A percentile compares a stretch with the other conserved stretches of the same genome.
phyloP scores from a whole-genome alignment of 1,284 basidiomycete species.

The Ustilago crameri region DNA sequence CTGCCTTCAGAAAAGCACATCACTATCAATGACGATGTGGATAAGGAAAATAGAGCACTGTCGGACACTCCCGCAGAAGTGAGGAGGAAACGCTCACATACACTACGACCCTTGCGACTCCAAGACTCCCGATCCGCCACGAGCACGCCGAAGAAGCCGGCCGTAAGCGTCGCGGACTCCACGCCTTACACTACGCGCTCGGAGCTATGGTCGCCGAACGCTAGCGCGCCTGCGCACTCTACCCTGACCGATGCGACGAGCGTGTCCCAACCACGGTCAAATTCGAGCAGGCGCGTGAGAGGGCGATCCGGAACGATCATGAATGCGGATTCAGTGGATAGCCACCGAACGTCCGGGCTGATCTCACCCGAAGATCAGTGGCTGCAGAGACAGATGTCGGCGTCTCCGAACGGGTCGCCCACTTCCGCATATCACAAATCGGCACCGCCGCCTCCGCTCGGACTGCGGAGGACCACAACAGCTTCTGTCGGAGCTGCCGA shows the following conservation, averaged over 20 bases:
- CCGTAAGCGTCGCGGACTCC: slow-evolving; percentile 15
- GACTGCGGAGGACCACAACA: too few relatives aligned
- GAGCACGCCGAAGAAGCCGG: slow-evolving; percentile 4
- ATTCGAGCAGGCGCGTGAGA: background rate
- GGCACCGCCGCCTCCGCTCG: too few relatives aligned
- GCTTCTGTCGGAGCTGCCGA: too few relatives aligned
- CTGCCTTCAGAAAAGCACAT: background rate
- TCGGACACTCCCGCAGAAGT: too few relatives aligned
- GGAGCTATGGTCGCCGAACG: slow-evolving; percentile 24
- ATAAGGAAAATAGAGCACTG: too few relatives aligned
- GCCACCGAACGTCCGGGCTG: too few relatives aligned
- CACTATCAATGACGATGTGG: background rate
- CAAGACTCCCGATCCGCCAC: background rate
- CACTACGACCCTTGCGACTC: slow-evolving; percentile 12
- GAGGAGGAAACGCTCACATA: background rate
- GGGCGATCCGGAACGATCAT: background rate
- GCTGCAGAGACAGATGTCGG: too few relatives aligned
- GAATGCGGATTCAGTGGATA: too few relatives aligned
- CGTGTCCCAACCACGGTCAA: background rate
- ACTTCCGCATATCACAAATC: too few relatives aligned
- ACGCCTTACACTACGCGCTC: slow-evolving; percentile 11
- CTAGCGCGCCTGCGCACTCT: slow-evolving; percentile 17
- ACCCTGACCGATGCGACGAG: slow-evolving; percentile 20
- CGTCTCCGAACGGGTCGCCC: too few relatives aligned
- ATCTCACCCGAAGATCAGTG: too few relatives aligned